phyloP scores from a whole-genome alignment of 495 filamentous ascomycete species.

The Halenospora varia region DNA sequence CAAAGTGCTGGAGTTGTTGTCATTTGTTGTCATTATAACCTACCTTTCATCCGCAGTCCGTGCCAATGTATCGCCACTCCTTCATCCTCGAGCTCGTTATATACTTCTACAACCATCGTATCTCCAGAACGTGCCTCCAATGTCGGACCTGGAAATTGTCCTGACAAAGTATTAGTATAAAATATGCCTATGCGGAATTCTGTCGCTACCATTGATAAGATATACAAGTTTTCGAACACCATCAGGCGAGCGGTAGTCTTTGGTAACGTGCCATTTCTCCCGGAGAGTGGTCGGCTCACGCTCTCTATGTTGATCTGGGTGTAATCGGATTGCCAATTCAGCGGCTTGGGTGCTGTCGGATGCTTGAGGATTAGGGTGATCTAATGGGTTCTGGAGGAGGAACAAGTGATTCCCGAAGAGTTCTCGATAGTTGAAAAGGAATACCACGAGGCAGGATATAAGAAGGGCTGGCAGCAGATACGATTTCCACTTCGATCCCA shows the following conservation, averaged over 20 bases:
- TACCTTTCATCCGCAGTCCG: constrained; percentile 17
- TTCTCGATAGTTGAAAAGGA: background rate
- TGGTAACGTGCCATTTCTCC: constrained; percentile 34
- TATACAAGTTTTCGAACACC: constrained; percentile 39
- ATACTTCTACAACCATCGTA: constrained; percentile 9
- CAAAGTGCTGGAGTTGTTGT: too few relatives aligned
- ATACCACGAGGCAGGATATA: background rate
- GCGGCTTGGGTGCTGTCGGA: too few relatives aligned
- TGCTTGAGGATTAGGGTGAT: background rate
- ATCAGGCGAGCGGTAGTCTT: constrained; percentile 33
- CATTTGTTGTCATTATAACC: too few relatives aligned
- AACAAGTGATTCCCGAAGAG: background rate
- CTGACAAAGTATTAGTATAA: background rate
- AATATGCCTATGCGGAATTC: background rate
- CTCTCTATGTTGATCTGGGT: background rate
- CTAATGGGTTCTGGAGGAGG: background rate
- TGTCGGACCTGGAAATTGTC: constrained; percentile 14
- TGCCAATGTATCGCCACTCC: constrained; percentile 18
- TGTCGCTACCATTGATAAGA: constrained; percentile 21
- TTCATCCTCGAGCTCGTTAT: constrained; percentile 12
- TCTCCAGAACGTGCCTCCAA: constrained; percentile 19
- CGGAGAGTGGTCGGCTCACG: constrained; percentile 31
- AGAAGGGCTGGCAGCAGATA: background rate
- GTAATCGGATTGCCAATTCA: background rate
- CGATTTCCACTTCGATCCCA: background rate